These are phyloP conservation scores for Chiua virens DNA, from an alignment of 768 basidiomycete genomes.

Conservation along the genomic window DNA sequence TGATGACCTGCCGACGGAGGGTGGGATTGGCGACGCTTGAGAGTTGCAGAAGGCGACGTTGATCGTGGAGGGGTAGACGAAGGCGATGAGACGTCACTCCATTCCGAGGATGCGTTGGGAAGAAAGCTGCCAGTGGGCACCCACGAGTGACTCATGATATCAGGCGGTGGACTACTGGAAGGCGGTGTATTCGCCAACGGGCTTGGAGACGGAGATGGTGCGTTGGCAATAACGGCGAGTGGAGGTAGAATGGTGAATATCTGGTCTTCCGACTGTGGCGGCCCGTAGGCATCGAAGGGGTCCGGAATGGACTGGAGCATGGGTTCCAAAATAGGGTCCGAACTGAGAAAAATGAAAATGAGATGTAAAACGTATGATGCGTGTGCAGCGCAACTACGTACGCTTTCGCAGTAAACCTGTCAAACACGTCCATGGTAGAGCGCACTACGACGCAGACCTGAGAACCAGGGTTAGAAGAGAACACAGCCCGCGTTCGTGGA, in stretches of 20 bases:
- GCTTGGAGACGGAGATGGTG: conserved; percentile 58
- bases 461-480: conserved; percentile 13
- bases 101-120: conserved; percentile 53
- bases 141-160: conserved; percentile 47
- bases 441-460: conserved; percentile 82
- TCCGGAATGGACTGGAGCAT: conserved; percentile 90
- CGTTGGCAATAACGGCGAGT: conserved; percentile 69
- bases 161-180: conserved; percentile 35
- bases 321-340: conserved; percentile 87
- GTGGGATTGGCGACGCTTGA: conserved; percentile 52
- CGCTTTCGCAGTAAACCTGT: conserved; percentile 84
- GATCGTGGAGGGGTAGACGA: conserved; percentile 49
- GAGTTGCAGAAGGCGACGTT: conserved; percentile 44
- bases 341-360: conserved; percentile 41
- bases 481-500: background rate
- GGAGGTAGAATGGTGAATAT: conserved; percentile 94
- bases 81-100: conserved; percentile 46
- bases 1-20: conserved; percentile 41
- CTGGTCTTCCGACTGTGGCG: conserved; percentile 82
- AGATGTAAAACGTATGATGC: conserved; percentile 6
- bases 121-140: conserved; percentile 47
- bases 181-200: conserved; percentile 50
- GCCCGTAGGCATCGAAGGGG: conserved; percentile 90
- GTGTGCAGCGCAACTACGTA: conserved; percentile 38
- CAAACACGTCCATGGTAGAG: conserved; percentile 90